phyloP scores from a whole-genome alignment of 2,329 filamentous ascomycete species.

The Cladosporium austrohemisphaericum region DNA sequence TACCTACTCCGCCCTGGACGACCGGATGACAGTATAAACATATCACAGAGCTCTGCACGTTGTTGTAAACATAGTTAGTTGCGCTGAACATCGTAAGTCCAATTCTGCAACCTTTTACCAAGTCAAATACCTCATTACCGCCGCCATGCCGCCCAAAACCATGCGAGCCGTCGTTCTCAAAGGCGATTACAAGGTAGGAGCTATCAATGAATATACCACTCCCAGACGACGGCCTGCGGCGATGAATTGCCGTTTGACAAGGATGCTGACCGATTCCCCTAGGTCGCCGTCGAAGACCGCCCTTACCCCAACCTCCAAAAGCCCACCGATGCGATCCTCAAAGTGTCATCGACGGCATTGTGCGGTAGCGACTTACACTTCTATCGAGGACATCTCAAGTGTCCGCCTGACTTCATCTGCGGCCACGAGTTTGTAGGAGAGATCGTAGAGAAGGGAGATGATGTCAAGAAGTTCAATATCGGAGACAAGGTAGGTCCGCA shows the following conservation, averaged over 20 bases:
- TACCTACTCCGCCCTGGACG: neutral
- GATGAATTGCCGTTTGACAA: no score
- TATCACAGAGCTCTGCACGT: no score
- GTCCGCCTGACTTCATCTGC: conserved; percentile 58
- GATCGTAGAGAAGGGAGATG: conserved; percentile 63
- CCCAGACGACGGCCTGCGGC: no score
- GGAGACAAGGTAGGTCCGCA: conserved; percentile 65
- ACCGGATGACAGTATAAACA: neutral
- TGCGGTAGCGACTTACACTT: conserved; percentile 89
- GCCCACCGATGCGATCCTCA: conserved; percentile 73
- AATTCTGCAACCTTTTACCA: neutral
- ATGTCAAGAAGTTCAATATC: conserved; percentile 64
- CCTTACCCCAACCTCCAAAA: conserved; percentile 72
- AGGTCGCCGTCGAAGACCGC: conserved; percentile 63
- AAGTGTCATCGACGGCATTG: conserved; percentile 76
- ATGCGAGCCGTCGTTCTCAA: conserved; percentile 93
- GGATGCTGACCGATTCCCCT: neutral
- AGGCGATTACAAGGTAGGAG: conserved; percentile 60
- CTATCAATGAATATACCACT: no score
- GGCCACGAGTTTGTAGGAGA: conserved; percentile 84
- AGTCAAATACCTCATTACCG: neutral
- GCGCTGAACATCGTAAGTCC: neutral
- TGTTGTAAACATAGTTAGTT: no score
- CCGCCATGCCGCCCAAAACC: conserved; percentile 39
- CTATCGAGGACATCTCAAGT: conserved; percentile 75